Percentiles rank a stretch among this genome's conserved stretches.
phyloP scores from a whole-genome alignment of 805 yeast species.

The Hermanozyma aechmeae region DNA sequence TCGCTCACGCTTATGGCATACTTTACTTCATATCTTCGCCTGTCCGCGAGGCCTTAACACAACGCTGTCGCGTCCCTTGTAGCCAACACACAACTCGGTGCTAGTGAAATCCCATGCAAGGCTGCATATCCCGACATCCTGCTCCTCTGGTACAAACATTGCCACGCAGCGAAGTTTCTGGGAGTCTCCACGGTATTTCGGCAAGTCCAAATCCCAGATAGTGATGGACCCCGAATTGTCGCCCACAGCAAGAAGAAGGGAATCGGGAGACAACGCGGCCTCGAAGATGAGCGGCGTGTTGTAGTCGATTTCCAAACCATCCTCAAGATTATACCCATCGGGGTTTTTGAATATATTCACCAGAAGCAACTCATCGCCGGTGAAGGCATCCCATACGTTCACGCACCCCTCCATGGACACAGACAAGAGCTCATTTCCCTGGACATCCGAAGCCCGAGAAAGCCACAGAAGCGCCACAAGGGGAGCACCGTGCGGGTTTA shows the following conservation, averaged over 20 bases:
- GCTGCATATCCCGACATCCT: conserved; percentile 25
- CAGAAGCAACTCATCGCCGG: conserved; percentile 29
- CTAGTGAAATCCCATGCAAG: conserved; percentile 26
- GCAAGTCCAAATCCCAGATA: conserved; percentile 36
- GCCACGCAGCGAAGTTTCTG: conserved; percentile 17
- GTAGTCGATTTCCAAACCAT: conserved; percentile 3
- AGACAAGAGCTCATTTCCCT: conserved; percentile 10
- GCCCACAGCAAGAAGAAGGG: conserved; percentile 47
- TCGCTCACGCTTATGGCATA: no score
- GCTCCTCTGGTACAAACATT: conserved; percentile 5
- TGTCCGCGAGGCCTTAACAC: no score
- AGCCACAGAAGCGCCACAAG: conserved; percentile 52
- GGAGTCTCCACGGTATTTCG: conserved; percentile 4
- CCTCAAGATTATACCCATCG: conserved; percentile 13
- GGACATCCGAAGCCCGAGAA: conserved; percentile 8
- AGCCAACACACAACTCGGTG: conserved; percentile 19
- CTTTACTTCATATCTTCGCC: no score
- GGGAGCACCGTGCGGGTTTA: conserved; percentile 42
- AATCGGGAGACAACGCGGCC: conserved; percentile 44
- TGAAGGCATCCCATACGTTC: conserved; percentile 54
- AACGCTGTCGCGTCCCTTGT: conserved; percentile 20
- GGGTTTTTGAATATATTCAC: conserved; percentile 19
- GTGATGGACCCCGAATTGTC: conserved; percentile 54
- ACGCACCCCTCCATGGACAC: conserved; percentile 66
- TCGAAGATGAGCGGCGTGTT: conserved; percentile 38